These are phyloP conservation scores for Ascocoryne sarcoides DNA, from an alignment of 2,329 filamentous ascomycete genomes.

Conservation along the genomic window DNA sequence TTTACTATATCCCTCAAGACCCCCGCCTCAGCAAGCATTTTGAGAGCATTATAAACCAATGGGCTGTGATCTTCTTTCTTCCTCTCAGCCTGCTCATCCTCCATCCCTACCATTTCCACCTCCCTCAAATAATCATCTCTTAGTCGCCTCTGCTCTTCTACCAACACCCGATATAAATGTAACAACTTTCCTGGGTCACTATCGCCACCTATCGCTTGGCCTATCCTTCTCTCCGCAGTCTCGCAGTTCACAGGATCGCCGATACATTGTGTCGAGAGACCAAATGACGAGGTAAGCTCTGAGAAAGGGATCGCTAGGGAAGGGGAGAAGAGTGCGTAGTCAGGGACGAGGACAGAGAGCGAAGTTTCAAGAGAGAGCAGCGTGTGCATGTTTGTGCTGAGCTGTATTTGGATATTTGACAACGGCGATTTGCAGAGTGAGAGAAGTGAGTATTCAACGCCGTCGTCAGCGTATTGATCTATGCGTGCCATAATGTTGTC, in stretches of 20 bases:
- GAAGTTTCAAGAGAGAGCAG: slow-evolving; percentile 32
- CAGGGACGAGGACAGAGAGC: slow-evolving; percentile 31
- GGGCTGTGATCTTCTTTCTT: slow-evolving; percentile 61
- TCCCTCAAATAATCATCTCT: slow-evolving; percentile 42
- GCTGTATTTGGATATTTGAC: slow-evolving; percentile 21
- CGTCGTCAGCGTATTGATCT: slow-evolving; percentile 52
- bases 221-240: slow-evolving; percentile 5
- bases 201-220: slow-evolving; percentile 4
- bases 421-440: slow-evolving; percentile 63
- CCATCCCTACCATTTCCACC: slow-evolving; percentile 35
- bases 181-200: slow-evolving; percentile 24
- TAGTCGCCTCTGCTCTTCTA: slow-evolving; percentile 34
- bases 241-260: slow-evolving; percentile 12
- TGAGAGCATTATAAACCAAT: slow-evolving; percentile 60
- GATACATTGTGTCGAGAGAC: slow-evolving; percentile 8
- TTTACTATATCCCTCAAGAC: slow-evolving; percentile 40
- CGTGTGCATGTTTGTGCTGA: slow-evolving; percentile 36
- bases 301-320: slow-evolving; percentile 1
- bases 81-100: slow-evolving; percentile 43
- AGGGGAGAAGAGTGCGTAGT: slow-evolving; percentile 34
- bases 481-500: slow-evolving; percentile 61
- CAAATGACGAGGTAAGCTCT: slow-evolving; percentile 10
- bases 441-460: slow-evolving; percentile 69
- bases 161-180: slow-evolving; percentile 33
- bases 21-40: slow-evolving; percentile 58